A percentile compares a stretch with the other conserved stretches of the same genome.
Conservation (phyloP, 768 basidiomycete species). For the Trametes cinnabarina region DNA sequence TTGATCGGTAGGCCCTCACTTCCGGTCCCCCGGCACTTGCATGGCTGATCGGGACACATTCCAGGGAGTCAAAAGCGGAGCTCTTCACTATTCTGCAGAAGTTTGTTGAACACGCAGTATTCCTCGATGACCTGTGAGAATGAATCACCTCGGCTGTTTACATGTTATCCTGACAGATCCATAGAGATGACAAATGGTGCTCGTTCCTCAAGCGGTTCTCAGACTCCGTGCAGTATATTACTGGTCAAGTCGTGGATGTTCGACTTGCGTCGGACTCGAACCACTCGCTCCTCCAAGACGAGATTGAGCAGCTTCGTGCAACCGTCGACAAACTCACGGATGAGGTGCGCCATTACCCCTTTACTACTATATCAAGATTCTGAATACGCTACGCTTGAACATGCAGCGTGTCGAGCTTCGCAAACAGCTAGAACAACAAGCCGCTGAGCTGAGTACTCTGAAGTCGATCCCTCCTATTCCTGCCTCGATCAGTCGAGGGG, state of each 20-base stretch:
- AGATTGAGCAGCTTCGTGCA: constrained; percentile 55
- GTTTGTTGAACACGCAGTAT: constrained; percentile 60
- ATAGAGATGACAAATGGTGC: constrained; percentile 66
- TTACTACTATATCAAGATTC: too few species aligned
- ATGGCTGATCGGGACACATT: neutral
- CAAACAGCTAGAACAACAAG: constrained; percentile 56
- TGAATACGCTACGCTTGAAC: too few species aligned
- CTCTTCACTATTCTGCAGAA: constrained; percentile 58
- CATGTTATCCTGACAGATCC: neutral
- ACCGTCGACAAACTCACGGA: constrained; percentile 63
- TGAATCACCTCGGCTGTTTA: too few species aligned
- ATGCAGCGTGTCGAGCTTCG: constrained; percentile 55
- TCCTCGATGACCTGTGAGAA: constrained; percentile 59
- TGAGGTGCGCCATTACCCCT: constrained; percentile 47
- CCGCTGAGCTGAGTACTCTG: constrained; percentile 67
- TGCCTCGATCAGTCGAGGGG: constrained; percentile 37
- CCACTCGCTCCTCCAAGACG: constrained; percentile 51
- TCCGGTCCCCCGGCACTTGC: neutral
- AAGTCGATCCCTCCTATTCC: constrained; percentile 48
- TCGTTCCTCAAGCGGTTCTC: constrained; percentile 59
- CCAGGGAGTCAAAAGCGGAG: constrained; percentile 62
- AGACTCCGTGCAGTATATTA: constrained; percentile 61
- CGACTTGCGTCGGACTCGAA: constrained; percentile 40
- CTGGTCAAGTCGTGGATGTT: constrained; percentile 61
- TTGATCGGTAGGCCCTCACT: constrained; percentile 53